phyloP scores from a whole-genome alignment of 2,329 filamentous ascomycete species.

The Dactylonectria estremocensis region DNA sequence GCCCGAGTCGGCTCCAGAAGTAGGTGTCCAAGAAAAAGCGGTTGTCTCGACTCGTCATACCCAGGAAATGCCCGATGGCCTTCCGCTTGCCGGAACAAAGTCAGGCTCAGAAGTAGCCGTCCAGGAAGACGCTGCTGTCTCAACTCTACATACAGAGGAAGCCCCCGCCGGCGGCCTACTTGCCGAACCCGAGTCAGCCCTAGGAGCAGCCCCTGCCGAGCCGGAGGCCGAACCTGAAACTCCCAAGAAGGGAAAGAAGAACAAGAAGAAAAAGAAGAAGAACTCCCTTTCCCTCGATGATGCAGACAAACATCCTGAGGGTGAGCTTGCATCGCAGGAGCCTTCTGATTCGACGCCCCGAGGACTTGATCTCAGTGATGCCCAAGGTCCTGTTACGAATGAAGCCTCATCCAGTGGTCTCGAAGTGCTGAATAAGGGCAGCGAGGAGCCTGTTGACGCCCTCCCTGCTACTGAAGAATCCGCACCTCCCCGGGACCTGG shows the following conservation, averaged over 20 bases:
- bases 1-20: no score
- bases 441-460: conserved; percentile 24
- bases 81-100: not conserved
- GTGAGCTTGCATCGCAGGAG: conserved; percentile 29
- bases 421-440: conserved; percentile 22
- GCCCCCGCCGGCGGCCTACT: not conserved
- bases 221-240: conserved; percentile 20
- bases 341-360: conserved; percentile 15
- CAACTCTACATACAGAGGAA: conserved; percentile 6
- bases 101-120: not conserved
- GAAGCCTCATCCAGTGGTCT: conserved; percentile 22
- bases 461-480: conserved; percentile 27
- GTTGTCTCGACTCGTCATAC: not conserved
- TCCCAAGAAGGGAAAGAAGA: conserved; percentile 52
- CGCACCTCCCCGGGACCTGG: conserved; percentile 27
- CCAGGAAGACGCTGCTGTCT: conserved; percentile 43
- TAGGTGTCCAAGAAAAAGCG: no score
- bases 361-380: conserved; percentile 13
- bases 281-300: conserved; percentile 33
- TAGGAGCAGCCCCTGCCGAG: conserved; percentile 24
- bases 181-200: conserved; percentile 20
- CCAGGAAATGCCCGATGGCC: conserved; percentile 5
- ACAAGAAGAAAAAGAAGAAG: conserved; percentile 57
- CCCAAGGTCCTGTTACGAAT: conserved; percentile 21
- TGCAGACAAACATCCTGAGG: conserved; percentile 35